A percentile compares a stretch with the other conserved stretches of the same genome.
Conservation (phyloP, 306 rosid genomes). For the Lupinus albus region DNA sequence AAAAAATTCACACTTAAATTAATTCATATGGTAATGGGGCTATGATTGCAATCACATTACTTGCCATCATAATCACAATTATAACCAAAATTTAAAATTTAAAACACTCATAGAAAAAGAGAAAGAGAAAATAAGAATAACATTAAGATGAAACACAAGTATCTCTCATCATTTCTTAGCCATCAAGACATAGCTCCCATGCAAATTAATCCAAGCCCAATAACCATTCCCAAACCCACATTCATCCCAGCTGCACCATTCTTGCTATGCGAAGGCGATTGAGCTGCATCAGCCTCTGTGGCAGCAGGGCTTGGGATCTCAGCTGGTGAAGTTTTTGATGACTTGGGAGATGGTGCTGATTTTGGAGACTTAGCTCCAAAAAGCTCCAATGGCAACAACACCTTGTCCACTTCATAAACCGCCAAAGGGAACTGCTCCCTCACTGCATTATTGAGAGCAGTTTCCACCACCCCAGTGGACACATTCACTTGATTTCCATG, state of each 20-base stretch:
- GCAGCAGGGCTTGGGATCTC: not conserved
- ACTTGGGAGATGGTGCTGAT: conserved; percentile 48
- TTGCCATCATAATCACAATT: too few species aligned
- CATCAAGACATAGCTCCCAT: conserved; percentile 44
- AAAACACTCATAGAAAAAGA: too few species aligned
- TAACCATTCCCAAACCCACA: conserved; percentile 43
- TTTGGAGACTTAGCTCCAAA: conserved; percentile 49
- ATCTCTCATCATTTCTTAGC: not conserved
- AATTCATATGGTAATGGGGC: too few species aligned
- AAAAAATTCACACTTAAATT: too few species aligned
- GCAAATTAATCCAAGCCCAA: conserved; percentile 51
- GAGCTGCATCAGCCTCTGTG: conserved; percentile 23
- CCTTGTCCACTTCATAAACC: conserved; percentile 64
- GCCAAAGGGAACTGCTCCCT: conserved; percentile 64
- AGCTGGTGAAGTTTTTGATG: conserved; percentile 39
- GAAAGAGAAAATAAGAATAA: not conserved
- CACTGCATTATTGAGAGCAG: conserved; percentile 57
- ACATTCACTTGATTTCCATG: conserved; percentile 78
- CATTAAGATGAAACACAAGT: not conserved
- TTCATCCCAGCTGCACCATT: conserved; percentile 33
- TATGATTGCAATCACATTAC: too few species aligned
- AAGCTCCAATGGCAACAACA: conserved; percentile 62
- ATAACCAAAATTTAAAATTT: too few species aligned
- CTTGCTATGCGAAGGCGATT: conserved; percentile 29
- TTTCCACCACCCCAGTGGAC: conserved; percentile 53